A percentile compares a stretch with the other conserved stretches of the same genome.
Evolutionary conservation across 495 filamentous ascomycete genomes (phyloP).

Genomic region (Clavariopsis aquatica): DNA sequence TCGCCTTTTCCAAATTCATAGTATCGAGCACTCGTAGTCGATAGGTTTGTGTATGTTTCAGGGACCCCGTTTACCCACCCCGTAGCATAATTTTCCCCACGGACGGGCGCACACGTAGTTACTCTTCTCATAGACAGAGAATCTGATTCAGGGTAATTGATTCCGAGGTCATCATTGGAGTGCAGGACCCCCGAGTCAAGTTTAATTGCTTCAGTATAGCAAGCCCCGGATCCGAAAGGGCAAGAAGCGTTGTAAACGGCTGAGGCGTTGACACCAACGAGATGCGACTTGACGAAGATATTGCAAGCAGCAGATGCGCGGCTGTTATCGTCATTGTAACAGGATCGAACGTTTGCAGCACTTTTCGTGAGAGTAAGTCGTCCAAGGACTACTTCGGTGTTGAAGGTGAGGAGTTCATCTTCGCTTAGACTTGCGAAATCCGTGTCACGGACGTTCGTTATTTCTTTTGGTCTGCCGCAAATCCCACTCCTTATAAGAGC

Average conservation of each 20-base stretch:
- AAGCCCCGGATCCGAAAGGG: constrained; percentile 25
- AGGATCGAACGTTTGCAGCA: constrained; percentile 22
- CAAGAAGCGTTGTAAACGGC: constrained; percentile 16
- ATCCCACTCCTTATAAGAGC: constrained; percentile 9
- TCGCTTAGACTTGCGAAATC: not conserved
- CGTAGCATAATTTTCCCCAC: constrained; percentile 20
- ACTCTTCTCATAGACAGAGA: constrained; percentile 15
- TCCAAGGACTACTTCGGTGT: constrained; percentile 17
- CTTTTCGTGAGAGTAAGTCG: constrained; percentile 18
- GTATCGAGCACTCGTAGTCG: constrained; percentile 18
- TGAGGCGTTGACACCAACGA: constrained; percentile 12
- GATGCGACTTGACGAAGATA: constrained; percentile 13
- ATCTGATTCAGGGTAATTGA: constrained; percentile 29
- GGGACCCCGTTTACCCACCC: constrained; percentile 12
- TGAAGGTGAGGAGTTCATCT: constrained; percentile 13
- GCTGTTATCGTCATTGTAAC: constrained; percentile 23
- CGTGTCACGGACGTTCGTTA: constrained; percentile 2
- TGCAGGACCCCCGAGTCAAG: constrained; percentile 28
- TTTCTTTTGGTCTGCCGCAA: constrained; percentile 20
- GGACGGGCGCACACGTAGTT: constrained; percentile 28
- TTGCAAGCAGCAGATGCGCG: constrained; percentile 13
- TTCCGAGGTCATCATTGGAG: constrained; percentile 29
- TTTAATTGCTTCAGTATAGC: not conserved
- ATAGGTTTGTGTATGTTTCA: not conserved
- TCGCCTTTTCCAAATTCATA: constrained; percentile 20